A percentile compares a stretch with the other conserved stretches of the same genome.
Conservation (phyloP, 2,329 filamentous ascomycete genomes). For the Verticillium zaregamsianum region DNA sequence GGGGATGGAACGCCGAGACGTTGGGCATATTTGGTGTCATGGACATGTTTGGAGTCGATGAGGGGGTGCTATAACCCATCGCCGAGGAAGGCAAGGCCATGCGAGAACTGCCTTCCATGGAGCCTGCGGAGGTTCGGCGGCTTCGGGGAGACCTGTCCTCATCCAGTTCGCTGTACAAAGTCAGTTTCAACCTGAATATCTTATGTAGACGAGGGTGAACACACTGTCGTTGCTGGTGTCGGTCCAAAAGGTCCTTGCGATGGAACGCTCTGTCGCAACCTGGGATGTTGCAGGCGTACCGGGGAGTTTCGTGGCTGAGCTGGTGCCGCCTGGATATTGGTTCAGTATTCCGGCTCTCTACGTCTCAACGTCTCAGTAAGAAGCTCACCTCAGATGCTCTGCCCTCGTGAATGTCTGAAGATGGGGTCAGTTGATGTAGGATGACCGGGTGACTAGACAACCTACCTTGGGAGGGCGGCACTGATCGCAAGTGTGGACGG, state of each 20-base stretch:
- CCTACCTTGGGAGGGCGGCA: slow-evolving; percentile 49
- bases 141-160: slow-evolving; percentile 10
- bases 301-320: slow-evolving; percentile 53
- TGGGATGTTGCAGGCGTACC: slow-evolving; percentile 44
- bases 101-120: slow-evolving; percentile 8
- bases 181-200: background rate
- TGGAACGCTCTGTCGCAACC: slow-evolving; percentile 56
- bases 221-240: slow-evolving; percentile 51
- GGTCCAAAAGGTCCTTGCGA: slow-evolving; percentile 54
- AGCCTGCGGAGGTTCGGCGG: slow-evolving; percentile 11
- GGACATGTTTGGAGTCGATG: slow-evolving; percentile 6
- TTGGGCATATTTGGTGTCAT: slow-evolving; percentile 11
- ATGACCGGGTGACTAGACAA: background rate
- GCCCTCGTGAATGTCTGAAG: slow-evolving; percentile 57
- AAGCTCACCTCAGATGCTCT: slow-evolving; percentile 53
- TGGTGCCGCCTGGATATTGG: slow-evolving; percentile 48
- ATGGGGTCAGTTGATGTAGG: background rate
- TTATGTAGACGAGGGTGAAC: slow-evolving; percentile 12
- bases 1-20: slow-evolving; percentile 1
- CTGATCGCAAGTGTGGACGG: slow-evolving; percentile 50
- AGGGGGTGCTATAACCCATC: slow-evolving; percentile 7
- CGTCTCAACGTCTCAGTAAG: background rate
- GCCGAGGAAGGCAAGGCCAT: slow-evolving; percentile 6
- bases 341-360: background rate
- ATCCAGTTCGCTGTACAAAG: slow-evolving; percentile 9